Evolutionary conservation across 1,139 yeast species (phyloP).

Genomic region (Komagataea norvegica): DNA sequence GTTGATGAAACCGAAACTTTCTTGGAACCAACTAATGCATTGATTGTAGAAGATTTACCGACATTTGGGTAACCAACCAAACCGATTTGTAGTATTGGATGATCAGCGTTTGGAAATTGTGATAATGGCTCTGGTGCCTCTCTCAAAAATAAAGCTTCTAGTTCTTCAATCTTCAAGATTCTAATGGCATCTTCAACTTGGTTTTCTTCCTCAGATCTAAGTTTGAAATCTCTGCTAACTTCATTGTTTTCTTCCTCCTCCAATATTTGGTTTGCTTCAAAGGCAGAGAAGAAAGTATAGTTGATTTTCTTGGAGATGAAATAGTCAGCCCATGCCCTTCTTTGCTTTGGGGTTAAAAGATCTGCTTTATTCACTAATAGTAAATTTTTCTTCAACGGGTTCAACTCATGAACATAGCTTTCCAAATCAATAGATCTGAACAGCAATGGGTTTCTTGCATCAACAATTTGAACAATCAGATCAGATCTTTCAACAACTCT

Average conservation of each 20-base stretch:
- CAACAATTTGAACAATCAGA: slow-evolving; percentile 93
- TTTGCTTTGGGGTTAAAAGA: slow-evolving; percentile 68
- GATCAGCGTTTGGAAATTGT: slow-evolving; percentile 55
- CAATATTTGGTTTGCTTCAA: slow-evolving; percentile 66
- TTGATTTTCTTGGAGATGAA: slow-evolving; percentile 64
- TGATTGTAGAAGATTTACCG: slow-evolving; percentile 94
- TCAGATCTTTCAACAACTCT: slow-evolving; percentile 95
- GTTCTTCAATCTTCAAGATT: slow-evolving; percentile 76
- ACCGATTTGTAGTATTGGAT: slow-evolving; percentile 74
- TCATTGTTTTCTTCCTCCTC: slow-evolving; percentile 48
- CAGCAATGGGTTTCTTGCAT: slow-evolving; percentile 89
- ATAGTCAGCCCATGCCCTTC: slow-evolving; percentile 83
- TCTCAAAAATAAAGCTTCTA: slow-evolving; percentile 73
- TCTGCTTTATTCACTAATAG: slow-evolving; percentile 93
- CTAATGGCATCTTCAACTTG: slow-evolving; percentile 49
- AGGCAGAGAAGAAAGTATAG: slow-evolving; percentile 92
- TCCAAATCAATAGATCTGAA: slow-evolving; percentile 91
- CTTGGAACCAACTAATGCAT: slow-evolving; percentile 92
- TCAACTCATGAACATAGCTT: slow-evolving; percentile 70
- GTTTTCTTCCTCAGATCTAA: slow-evolving; percentile 27
- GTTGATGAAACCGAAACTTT: slow-evolving; percentile 97
- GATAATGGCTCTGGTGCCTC: slow-evolving; percentile 69
- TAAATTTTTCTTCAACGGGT: slow-evolving; percentile 67
- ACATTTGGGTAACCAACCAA: slow-evolving; percentile 94
- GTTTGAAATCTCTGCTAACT: slow-evolving; percentile 27